These are phyloP conservation scores for Lantana camara DNA, from an alignment of 257 asterid genomes.

Conservation along the genomic window DNA sequence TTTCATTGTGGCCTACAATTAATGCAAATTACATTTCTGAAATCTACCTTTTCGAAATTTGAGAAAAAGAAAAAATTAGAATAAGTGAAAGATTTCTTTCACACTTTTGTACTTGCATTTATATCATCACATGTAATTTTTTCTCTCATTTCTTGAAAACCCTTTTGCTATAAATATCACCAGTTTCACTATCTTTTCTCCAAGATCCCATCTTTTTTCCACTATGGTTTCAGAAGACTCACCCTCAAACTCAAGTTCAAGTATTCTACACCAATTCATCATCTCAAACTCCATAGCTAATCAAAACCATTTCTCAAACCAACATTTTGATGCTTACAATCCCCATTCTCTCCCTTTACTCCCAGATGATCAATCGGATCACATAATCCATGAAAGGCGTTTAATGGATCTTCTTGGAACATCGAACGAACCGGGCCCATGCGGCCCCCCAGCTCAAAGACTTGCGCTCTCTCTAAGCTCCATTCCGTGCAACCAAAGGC, in stretches of 20 bases:
- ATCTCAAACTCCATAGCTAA: constrained; percentile 45
- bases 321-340: constrained; percentile 47
- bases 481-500: constrained; percentile 34
- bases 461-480: constrained; percentile 79
- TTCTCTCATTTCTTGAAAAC: neutral
- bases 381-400: constrained; percentile 43
- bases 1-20: constrained; percentile 8
- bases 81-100: constrained; percentile 22
- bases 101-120: constrained; percentile 30
- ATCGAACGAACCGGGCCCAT: constrained; percentile 37
- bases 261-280: constrained; percentile 62
- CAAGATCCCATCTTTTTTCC: neutral
- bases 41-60: too few relatives aligned
- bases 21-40: too few relatives aligned
- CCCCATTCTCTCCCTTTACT: constrained; percentile 36
- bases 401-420: constrained; percentile 74
- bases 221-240: constrained; percentile 72
- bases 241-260: constrained; percentile 53
- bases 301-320: constrained; percentile 46
- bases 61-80: too few relatives aligned
- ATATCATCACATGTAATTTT: neutral
- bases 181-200: constrained; percentile 13
- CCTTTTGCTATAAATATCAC: neutral
- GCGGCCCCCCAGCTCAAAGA: constrained; percentile 48
- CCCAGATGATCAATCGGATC: constrained; percentile 36